Evolutionary conservation across 768 basidiomycete species (phyloP).

Genomic region (Panus rudis): DNA sequence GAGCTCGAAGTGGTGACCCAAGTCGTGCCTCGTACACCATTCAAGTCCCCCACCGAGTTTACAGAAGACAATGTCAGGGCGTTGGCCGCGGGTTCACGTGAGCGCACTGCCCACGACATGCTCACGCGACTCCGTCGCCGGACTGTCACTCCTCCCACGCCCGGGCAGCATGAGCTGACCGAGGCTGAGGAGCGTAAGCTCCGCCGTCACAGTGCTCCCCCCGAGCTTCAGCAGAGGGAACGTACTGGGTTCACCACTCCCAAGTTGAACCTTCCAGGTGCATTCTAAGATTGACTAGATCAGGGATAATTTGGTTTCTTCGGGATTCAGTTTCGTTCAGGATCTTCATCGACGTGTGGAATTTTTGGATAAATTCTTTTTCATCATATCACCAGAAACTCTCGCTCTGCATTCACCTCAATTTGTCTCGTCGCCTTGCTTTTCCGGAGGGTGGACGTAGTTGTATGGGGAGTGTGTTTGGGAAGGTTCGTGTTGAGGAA

Average conservation of each 20-base stretch:
- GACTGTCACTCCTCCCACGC: constrained; percentile 28
- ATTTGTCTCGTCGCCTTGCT: too few relatives aligned
- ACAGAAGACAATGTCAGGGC: constrained; percentile 46
- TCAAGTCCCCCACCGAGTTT: constrained; percentile 37
- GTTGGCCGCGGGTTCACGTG: constrained; percentile 40
- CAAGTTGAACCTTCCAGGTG: constrained; percentile 50
- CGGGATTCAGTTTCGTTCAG: too few relatives aligned
- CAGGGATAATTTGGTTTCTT: too few relatives aligned
- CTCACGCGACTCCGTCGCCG: constrained; percentile 55
- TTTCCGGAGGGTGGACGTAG: too few relatives aligned
- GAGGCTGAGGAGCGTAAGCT: constrained; percentile 31
- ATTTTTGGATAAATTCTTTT: too few relatives aligned
- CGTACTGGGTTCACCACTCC: constrained; percentile 55
- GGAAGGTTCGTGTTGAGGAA: too few relatives aligned
- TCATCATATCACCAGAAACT: too few relatives aligned
- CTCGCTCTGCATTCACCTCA: too few relatives aligned
- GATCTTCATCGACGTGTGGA: too few relatives aligned
- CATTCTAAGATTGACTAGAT: too few relatives aligned
- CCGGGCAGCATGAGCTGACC: constrained; percentile 19
- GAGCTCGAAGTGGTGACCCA: constrained; percentile 42
- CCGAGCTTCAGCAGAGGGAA: constrained; percentile 43
- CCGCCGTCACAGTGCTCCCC: constrained; percentile 54
- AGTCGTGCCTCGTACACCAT: constrained; percentile 39
- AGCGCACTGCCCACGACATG: constrained; percentile 57
- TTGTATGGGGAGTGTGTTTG: too few relatives aligned